Evolutionary conservation across 257 asterid species (phyloP).

Genomic region (Gentiana macrophylla): DNA sequence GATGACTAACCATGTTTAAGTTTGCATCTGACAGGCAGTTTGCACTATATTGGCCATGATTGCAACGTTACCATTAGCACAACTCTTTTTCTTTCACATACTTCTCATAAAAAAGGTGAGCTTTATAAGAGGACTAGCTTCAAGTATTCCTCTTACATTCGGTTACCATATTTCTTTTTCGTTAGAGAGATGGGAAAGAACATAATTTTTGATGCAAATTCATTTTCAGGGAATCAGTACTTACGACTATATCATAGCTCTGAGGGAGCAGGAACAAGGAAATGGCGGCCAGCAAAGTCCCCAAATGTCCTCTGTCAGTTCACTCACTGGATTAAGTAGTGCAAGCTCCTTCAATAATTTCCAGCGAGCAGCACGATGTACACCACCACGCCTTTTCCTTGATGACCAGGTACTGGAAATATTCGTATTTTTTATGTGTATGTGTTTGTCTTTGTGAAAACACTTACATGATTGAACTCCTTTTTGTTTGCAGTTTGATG

Average conservation of each 20-base stretch:
- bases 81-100: constrained; percentile 97
- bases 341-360: constrained; percentile 84
- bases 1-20: constrained; percentile 1
- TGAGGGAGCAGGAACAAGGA: constrained; percentile 92
- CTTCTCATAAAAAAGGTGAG: constrained; percentile 87
- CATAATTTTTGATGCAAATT: not conserved
- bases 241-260: constrained; percentile 90
- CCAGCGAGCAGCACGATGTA: constrained; percentile 96
- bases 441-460: too few relatives aligned
- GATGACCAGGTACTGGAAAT: constrained; percentile 74
- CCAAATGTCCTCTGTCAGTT: constrained; percentile 87
- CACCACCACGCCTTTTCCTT: constrained; percentile 91
- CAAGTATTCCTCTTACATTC: not conserved
- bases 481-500: constrained; percentile 58
- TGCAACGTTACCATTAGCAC: constrained; percentile 90
- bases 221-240: constrained; percentile 82
- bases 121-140: not conserved
- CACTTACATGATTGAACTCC: not conserved
- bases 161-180: too few relatives aligned
- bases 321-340: constrained; percentile 83
- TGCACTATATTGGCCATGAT: constrained; percentile 96
- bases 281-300: constrained; percentile 83
- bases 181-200: too few relatives aligned
- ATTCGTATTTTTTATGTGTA: not conserved
- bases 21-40: constrained; percentile 47